Conservation (phyloP, 495 filamentous ascomycete genomes). For the Aspergillus ostianus region DNA sequence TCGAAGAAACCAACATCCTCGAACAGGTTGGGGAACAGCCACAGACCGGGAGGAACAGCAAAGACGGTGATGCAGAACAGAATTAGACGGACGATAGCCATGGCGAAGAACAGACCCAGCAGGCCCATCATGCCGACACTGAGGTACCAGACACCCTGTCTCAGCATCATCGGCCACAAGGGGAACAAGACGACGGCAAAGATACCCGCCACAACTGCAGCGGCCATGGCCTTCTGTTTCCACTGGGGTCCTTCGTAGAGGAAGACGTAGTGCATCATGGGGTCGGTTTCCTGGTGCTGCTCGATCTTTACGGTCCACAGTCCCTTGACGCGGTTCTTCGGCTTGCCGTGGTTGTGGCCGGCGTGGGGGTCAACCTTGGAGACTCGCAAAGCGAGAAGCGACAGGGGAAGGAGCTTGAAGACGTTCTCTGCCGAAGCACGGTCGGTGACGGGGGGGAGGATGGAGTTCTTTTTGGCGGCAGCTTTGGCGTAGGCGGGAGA, state of each 20-base stretch:
- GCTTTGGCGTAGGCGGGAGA: slow-evolving; percentile 86
- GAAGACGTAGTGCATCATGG: slow-evolving; percentile 95
- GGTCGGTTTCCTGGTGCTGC: slow-evolving; percentile 88
- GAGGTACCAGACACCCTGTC: slow-evolving; percentile 95
- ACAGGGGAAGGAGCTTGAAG: slow-evolving; percentile 94
- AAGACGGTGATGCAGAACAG: slow-evolving; percentile 94
- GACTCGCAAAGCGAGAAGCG: slow-evolving; percentile 91
- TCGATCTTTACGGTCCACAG: slow-evolving; percentile 96
- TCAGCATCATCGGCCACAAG: slow-evolving; percentile 87
- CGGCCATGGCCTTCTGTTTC: slow-evolving; percentile 88
- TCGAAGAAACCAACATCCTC: slow-evolving; percentile 99
- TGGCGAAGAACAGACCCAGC: slow-evolving; percentile 92
- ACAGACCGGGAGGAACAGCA: slow-evolving; percentile 78
- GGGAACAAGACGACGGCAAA: slow-evolving; percentile 93
- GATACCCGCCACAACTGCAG: slow-evolving; percentile 73
- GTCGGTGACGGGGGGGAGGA: slow-evolving; percentile 84
- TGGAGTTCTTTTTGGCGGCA: slow-evolving; percentile 74
- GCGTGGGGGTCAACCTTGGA: slow-evolving; percentile 72
- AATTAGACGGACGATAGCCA: slow-evolving; percentile 94
- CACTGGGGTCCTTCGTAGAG: slow-evolving; percentile 92
- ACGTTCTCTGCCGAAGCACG: slow-evolving; percentile 82
- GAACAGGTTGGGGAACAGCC: slow-evolving; percentile 97
- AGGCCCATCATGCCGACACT: slow-evolving; percentile 92
- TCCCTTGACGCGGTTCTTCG: slow-evolving; percentile 87
- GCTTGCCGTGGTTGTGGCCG: slow-evolving; percentile 73